Conservation (phyloP, 2,329 filamentous ascomycete species). For the Cyphellophora attinorum region DNA sequence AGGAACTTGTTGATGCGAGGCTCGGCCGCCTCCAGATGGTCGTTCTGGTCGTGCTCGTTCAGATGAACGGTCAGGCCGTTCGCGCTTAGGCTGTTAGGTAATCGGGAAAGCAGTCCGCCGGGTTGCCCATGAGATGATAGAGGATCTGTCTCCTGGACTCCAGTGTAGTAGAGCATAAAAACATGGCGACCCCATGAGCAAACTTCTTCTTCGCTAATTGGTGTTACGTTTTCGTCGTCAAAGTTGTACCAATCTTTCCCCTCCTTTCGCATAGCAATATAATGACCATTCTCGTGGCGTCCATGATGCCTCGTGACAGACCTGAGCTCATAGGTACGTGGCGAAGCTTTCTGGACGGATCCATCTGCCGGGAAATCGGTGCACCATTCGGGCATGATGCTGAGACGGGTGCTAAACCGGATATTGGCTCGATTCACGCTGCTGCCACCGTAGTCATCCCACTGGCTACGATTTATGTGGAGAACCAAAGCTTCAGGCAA, state of each 20-base stretch:
- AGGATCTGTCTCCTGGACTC: too few relatives aligned
- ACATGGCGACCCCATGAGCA: slow-evolving; percentile 69
- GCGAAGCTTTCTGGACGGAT: slow-evolving; percentile 25
- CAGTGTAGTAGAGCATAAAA: slow-evolving; percentile 98
- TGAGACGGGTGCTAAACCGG: slow-evolving; percentile 62
- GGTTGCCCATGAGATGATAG: too few relatives aligned
- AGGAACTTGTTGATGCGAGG: too few relatives aligned
- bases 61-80: too few relatives aligned
- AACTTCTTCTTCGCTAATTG: slow-evolving; percentile 63
- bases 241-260: slow-evolving; percentile 66
- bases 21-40: too few relatives aligned
- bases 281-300: slow-evolving; percentile 89
- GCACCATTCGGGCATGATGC: slow-evolving; percentile 54
- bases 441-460: slow-evolving; percentile 68
- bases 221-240: slow-evolving; percentile 76
- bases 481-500: slow-evolving; percentile 72
- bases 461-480: slow-evolving; percentile 86
- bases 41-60: too few relatives aligned
- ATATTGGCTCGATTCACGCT: slow-evolving; percentile 78
- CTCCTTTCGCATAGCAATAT: slow-evolving; percentile 72
- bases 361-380: slow-evolving; percentile 45
- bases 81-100: too few relatives aligned
- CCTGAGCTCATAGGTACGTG: slow-evolving; percentile 62
- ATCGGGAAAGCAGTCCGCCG: too few relatives aligned
- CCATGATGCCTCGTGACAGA: slow-evolving; percentile 85